Percentiles rank a stretch among this genome's conserved stretches.
Conservation (phyloP, 2,329 filamentous ascomycete genomes). For the Colletotrichum tropicicola region DNA sequence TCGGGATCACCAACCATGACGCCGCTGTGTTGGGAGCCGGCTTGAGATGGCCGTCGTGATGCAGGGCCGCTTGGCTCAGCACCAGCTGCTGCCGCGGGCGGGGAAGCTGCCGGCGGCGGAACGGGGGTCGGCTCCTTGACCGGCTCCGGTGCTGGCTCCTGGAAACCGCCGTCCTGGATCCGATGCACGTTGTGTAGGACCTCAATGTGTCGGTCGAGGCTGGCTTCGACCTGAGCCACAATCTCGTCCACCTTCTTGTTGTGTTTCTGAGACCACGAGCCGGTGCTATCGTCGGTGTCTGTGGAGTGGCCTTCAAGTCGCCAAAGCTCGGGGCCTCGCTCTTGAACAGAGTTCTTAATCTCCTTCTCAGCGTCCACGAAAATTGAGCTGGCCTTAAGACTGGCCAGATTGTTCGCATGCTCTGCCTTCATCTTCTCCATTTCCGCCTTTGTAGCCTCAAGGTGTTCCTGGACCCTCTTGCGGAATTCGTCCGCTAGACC, state of each 20-base stretch:
- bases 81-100: conserved; percentile 29
- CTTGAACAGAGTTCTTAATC: conserved; percentile 72
- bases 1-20: conserved; percentile 68
- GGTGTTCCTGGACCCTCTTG: conserved; percentile 76
- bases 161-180: conserved; percentile 80
- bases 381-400: conserved; percentile 75
- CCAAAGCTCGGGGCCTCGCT: conserved; percentile 68
- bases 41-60: conserved; percentile 63
- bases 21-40: conserved; percentile 64
- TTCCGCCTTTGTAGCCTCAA: conserved; percentile 79
- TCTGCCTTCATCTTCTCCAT: conserved; percentile 85
- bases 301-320: conserved; percentile 65
- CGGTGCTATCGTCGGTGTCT: conserved; percentile 52
- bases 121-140: conserved; percentile 39
- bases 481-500: conserved; percentile 87
- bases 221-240: conserved; percentile 76
- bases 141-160: conserved; percentile 66
- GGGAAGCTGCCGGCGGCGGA: conserved; percentile 27
- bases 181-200: conserved; percentile 72
- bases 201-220: conserved; percentile 73
- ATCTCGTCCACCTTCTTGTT: conserved; percentile 75
- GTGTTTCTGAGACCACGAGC: conserved; percentile 48
- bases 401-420: conserved; percentile 79
- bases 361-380: conserved; percentile 80
- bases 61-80: conserved; percentile 35